Evolutionary conservation across 2,329 filamentous ascomycete species (phyloP), one percentile per base, ranked within the genome.

Genomic region (Ceratocystis huliohia): DNA sequence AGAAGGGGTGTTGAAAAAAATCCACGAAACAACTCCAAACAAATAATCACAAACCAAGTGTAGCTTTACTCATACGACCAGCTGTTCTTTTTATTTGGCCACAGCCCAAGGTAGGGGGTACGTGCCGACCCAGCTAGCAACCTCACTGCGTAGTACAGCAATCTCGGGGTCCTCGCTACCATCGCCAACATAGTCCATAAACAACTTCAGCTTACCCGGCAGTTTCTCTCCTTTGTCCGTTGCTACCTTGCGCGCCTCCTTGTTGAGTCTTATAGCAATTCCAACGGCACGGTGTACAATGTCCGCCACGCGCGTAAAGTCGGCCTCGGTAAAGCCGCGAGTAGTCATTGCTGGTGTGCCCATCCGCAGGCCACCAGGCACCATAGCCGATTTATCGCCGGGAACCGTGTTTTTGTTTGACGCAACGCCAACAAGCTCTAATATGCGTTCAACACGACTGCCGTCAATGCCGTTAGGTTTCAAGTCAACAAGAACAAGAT

Each of bases 391-490:
- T 74, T 88, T 90, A 78, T 99, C 94, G 56, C 93, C 94, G 0
- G 94, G 94, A 0, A 96, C 93, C 6, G 94, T 96, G 80, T 99
- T 99, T 83, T 99, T 99, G 82, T 99, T 99, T 74, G 89, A 88
- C n/a, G 94, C 94, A 64, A 97, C 93, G 72, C 93, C 93, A 70
- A 95, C 91, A 61, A 96, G 84, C 75, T 96, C 92, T 28, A 96
- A 83, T 17, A 96, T 86, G 61, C 91, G 87, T 79, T 96, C 92
- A 15, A 96, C 91, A 65, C 92, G 87, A 28, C 88, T 88, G 71
- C 92, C 92, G 73, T 99, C 94, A 69, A 99, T 86, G 67, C 82
- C 82, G 74, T 94, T 89, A 46, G 89, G 86, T 79, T 96, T 96
- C 63, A 99, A 84, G 76, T 99, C 94, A 62, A 94, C 81, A 20